A percentile compares a stretch with the other conserved stretches of the same genome.
Evolutionary conservation across 2,329 filamentous ascomycete species (phyloP).

Genomic region (Colletotrichum zoysiae): DNA sequence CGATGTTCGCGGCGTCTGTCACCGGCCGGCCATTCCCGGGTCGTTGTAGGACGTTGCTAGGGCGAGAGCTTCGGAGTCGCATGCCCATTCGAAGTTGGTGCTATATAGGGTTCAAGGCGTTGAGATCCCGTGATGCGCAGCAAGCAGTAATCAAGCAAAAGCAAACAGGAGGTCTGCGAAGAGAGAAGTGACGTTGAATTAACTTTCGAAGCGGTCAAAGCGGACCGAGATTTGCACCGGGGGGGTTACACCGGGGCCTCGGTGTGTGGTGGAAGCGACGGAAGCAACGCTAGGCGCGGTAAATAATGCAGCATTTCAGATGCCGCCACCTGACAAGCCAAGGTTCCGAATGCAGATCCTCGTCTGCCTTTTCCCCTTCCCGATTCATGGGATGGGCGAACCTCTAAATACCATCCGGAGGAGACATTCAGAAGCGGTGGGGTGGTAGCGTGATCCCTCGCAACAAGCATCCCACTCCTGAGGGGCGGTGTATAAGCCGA

Average conservation of each 20-base stretch:
- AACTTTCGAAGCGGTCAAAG: conserved; percentile 2
- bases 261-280: neutral
- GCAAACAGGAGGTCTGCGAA: neutral
- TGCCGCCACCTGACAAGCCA: neutral
- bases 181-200: conserved; percentile 5
- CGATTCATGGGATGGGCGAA: neutral
- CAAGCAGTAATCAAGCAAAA: neutral
- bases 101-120: neutral
- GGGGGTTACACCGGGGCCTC: neutral
- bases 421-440: too few species aligned
- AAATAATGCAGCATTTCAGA: neutral
- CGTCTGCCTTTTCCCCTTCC: too few species aligned
- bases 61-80: too few species aligned
- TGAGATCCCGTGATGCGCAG: neutral
- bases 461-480: neutral
- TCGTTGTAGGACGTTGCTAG: neutral
- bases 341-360: neutral
- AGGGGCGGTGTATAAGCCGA: neutral
- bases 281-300: neutral
- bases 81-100: too few species aligned
- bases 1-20: neutral
- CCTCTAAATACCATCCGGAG: neutral
- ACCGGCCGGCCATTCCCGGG: neutral
- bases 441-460: neutral
- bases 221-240: neutral